phyloP scores from a whole-genome alignment of 1,284 basidiomycete genomes.

The Leccinum insolens region DNA sequence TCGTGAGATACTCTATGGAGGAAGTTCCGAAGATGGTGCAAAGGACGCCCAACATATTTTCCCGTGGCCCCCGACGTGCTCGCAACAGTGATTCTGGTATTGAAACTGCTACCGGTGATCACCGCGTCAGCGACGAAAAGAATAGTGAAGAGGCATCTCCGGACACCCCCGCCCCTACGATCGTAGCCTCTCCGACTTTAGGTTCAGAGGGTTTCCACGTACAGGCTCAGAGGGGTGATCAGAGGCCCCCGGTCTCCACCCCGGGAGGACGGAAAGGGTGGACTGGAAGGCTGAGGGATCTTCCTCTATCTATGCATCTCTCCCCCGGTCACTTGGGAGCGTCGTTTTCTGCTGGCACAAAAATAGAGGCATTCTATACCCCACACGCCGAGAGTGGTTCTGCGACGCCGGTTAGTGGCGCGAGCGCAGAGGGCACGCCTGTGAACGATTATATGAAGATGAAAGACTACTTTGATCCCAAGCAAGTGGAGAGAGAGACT shows the following conservation, averaged over 20 bases:
- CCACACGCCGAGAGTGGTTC: slow-evolving; percentile 19
- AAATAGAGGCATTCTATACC: slow-evolving; percentile 9
- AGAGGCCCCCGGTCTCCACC: neutral
- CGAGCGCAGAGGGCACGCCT: slow-evolving; percentile 24
- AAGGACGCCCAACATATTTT: slow-evolving; percentile 9
- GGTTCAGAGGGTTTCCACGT: slow-evolving; percentile 14
- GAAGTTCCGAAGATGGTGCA: slow-evolving; percentile 11
- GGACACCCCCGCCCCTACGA: slow-evolving; percentile 20
- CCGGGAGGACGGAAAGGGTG: slow-evolving; percentile 27
- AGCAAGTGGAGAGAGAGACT: slow-evolving; percentile 23
- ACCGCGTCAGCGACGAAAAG: slow-evolving; percentile 2
- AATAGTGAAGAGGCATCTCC: slow-evolving; percentile 17
- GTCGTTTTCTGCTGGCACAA: slow-evolving; percentile 22
- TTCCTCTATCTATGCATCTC: slow-evolving; percentile 23
- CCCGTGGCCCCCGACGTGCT: slow-evolving; percentile 7
- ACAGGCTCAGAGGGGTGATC: neutral
- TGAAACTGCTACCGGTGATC: neutral
- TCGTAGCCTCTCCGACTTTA: slow-evolving; percentile 20
- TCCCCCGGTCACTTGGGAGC: slow-evolving; percentile 17
- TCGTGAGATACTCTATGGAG: slow-evolving; percentile 49
- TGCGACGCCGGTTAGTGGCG: slow-evolving; percentile 19
- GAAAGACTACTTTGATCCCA: slow-evolving; percentile 31
- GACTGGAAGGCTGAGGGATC: slow-evolving; percentile 27
- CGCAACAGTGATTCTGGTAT: slow-evolving; percentile 15
- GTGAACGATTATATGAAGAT: slow-evolving; percentile 23